Percentiles rank a stretch among this genome's conserved stretches.
Evolutionary conservation across 2,329 filamentous ascomycete species (phyloP).

Genomic region (Stylonectria norvegica): DNA sequence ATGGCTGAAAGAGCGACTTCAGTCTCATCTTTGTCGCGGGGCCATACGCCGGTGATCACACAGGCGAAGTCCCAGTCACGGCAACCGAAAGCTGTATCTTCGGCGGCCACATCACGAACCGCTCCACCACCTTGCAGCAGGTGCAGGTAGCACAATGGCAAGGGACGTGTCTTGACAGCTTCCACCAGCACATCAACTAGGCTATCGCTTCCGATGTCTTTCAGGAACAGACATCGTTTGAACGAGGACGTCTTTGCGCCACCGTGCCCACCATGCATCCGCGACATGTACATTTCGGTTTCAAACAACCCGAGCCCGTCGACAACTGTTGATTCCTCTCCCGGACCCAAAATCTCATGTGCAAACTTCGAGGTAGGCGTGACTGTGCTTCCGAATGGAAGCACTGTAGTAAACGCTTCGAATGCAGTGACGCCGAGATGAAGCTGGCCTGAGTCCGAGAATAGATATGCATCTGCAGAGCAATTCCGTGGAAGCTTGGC

Average conservation of each 20-base stretch:
- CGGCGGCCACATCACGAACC: slow-evolving; percentile 39
- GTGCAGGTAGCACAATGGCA: slow-evolving; percentile 58
- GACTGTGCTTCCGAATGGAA: slow-evolving; percentile 9
- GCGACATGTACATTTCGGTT: slow-evolving; percentile 57
- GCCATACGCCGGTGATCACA: slow-evolving; percentile 61
- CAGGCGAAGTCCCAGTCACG: slow-evolving; percentile 64
- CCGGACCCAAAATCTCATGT: slow-evolving; percentile 31
- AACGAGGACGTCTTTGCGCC: slow-evolving; percentile 60
- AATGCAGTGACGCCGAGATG: slow-evolving; percentile 51
- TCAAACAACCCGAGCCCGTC: slow-evolving; percentile 54
- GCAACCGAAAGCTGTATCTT: slow-evolving; percentile 58
- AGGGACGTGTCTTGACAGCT: slow-evolving; percentile 48
- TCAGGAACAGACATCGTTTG: slow-evolving; percentile 62
- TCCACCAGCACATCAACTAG: slow-evolving; percentile 37
- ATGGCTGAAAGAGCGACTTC: slow-evolving; percentile 32
- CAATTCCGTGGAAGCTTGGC: slow-evolving; percentile 37
- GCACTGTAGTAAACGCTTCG: slow-evolving; percentile 39
- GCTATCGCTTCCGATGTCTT: slow-evolving; percentile 37
- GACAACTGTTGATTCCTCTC: slow-evolving; percentile 33
- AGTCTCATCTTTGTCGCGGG: slow-evolving; percentile 48
- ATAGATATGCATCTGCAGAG: slow-evolving; percentile 57
- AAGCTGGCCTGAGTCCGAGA: slow-evolving; percentile 42
- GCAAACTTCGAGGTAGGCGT: slow-evolving; percentile 4
- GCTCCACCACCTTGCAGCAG: slow-evolving; percentile 58
- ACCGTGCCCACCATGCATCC: slow-evolving; percentile 57